Base-by-base conservation (phyloP, 768 basidiomycete genomes). In the Trametes sanguinea region DNA sequence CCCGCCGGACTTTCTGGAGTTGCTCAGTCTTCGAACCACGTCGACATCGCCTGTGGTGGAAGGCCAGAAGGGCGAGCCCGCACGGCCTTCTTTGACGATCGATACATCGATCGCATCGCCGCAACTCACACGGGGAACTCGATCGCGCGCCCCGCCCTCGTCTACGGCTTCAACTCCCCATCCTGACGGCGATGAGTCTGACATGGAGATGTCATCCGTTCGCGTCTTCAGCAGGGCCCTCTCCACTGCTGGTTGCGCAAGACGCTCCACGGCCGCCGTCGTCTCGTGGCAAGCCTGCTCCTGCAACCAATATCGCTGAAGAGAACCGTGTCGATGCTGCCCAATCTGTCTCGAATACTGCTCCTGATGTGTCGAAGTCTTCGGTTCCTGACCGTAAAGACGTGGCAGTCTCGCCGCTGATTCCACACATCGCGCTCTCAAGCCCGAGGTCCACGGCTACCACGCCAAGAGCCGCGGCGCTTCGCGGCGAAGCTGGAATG, bases 181-280 rank as follows among this genome's bases (percentile, higher is more conserved):
- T 0, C 50, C 44, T 43, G 53, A 16, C 6, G 58, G 55, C 9
- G 59, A 67, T 17, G 60, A 60, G 1, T 64, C 63, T 16, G 63
- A 64, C 30, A 64, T 64, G 63, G 63, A 64, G 13, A 56, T 64
- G 63, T 64, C 59, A 39, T 64, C 62, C 1, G 40, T 52, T 52
- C 35, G 43, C 60, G 14, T 63, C 66, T 35, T 54, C 43, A 13
- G 39, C 32, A 17, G 54, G 55, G 2, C 35, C 59, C 4, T 52
- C 51, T 10, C 51, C 57, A 3, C 35, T 45, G 2, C 17, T 50
- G 6, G 33, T 32, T 3, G 44, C 40, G 6, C 40, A 51, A 16
- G 29, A 27, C 6, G 3, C 32, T 4, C 35, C 57, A 17, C 30
- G 48, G 32, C 16, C 17, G 11, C 32, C 40, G n/a, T 9, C 32